Evolutionary conservation across 108 stramenopile genomes (phyloP), one percentile per base, ranked within the genome.

Genomic region (Seminavis robusta): DNA sequence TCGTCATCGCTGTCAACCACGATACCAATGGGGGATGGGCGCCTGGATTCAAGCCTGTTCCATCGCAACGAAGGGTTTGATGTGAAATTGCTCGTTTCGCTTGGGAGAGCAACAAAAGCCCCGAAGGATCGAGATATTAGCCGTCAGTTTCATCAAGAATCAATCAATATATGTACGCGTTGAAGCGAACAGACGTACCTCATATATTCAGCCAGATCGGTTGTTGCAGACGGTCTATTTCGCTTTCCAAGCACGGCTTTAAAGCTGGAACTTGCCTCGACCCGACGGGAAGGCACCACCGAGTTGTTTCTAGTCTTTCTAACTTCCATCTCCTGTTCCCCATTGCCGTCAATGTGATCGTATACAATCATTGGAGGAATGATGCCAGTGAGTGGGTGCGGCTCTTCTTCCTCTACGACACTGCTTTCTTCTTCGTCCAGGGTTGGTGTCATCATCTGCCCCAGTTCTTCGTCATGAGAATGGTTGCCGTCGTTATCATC

Each of bases 321-420:
- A 44, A 17, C 16, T 24, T 49, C 48, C 30, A n/a, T n/a, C n/a
- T n/a, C n/a, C n/a, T n/a, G n/a, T n/a, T 46, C 42, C 20, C 29
- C 15, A 10, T 45, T 31, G 40, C 55, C 60, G 33, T 73, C 72
- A 33, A 73, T 79, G 34, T 77, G 39, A 21, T 79, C 69, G 44
- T 70, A 54, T 3, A 79, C 56, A 37, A 79, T 70, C 78, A 79
- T 79, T 27, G 78, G 68, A 45, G 78, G 78, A 45, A 79, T 47
- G 25, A 73, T 32, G 19, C 55, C 47, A 0, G 61, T 27, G 15
- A 67, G 42, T 1, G 73, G 61, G 20, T 62, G 61, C 1, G 48
- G 32, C 30, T 32, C 30, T 4, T 8, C 54, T 40, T 37, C 36
- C 23, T 20, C 10, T 11, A 36, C 31, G n/a, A 43, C 56, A 26